A percentile compares a stretch with the other conserved stretches of the same genome.
phyloP scores from a whole-genome alignment of 2,329 filamentous ascomycete genomes.

The Alternaria ethzedia region DNA sequence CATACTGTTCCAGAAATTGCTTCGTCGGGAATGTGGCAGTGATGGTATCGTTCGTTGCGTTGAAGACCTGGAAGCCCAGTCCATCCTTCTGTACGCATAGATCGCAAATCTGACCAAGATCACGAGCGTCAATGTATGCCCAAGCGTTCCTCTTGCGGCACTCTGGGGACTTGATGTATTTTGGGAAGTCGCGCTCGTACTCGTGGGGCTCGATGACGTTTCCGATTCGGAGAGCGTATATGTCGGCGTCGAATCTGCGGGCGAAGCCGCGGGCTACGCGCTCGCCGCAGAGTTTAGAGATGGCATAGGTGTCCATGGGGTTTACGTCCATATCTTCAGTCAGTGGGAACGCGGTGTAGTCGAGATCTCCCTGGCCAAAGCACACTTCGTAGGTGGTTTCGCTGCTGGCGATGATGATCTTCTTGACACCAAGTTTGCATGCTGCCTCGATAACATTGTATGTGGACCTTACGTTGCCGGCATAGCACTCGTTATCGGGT shows the following conservation, averaged over 20 bases:
- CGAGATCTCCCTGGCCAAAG: constrained; percentile 64
- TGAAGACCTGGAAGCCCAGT: constrained; percentile 68
- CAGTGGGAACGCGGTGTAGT: constrained; percentile 65
- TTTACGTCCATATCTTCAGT: constrained; percentile 65
- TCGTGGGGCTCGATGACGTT: constrained; percentile 68
- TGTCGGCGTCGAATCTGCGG: constrained; percentile 61
- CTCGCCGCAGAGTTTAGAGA: constrained; percentile 66
- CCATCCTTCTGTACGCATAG: constrained; percentile 60
- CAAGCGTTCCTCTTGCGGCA: constrained; percentile 65
- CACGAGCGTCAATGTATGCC: constrained; percentile 68
- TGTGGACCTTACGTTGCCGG: constrained; percentile 61
- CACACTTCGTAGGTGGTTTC: constrained; percentile 68
- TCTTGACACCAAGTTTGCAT: constrained; percentile 66
- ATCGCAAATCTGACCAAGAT: constrained; percentile 67
- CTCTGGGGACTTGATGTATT: constrained; percentile 58
- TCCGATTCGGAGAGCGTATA: constrained; percentile 67
- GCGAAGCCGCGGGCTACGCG: constrained; percentile 64
- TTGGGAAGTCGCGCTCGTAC: constrained; percentile 61
- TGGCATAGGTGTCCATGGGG: constrained; percentile 67
- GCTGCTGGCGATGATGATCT: constrained; percentile 66
- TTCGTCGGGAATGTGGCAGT: constrained; percentile 60
- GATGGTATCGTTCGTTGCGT: constrained; percentile 68
- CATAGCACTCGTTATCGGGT: constrained; percentile 66
- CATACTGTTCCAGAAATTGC: constrained; percentile 59
- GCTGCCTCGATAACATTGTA: constrained; percentile 71